phyloP scores from a whole-genome alignment of 1,139 yeast species.

The Saccharomyces uvarum region DNA sequence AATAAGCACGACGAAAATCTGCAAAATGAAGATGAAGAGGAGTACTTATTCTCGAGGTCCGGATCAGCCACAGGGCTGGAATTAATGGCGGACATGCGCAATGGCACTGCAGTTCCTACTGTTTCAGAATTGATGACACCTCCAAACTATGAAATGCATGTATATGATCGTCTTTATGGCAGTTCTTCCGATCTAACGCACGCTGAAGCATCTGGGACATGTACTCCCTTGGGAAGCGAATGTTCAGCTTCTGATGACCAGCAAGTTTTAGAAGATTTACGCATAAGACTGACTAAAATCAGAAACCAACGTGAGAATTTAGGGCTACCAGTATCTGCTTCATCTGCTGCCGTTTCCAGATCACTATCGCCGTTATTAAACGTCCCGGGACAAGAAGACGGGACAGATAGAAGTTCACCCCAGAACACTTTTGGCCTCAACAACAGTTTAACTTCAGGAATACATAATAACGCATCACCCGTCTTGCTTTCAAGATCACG shows the following conservation, averaged over 20 bases:
- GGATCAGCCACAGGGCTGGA: constrained; percentile 24
- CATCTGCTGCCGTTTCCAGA: background rate
- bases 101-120: constrained; percentile 13
- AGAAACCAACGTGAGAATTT: background rate
- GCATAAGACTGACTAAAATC: background rate
- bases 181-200: constrained; percentile 36
- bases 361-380: background rate
- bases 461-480: background rate
- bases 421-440: background rate
- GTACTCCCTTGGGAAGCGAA: background rate
- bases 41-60: constrained; percentile 30
- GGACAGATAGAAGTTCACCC: background rate
- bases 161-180: constrained; percentile 76
- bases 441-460: background rate
- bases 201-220: background rate
- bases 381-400: background rate
- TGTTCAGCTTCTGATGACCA: background rate
- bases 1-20: constrained; percentile 13
- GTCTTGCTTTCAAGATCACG: background rate
- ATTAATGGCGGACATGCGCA: constrained; percentile 3
- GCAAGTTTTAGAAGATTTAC: background rate
- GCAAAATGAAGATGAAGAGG: constrained; percentile 18
- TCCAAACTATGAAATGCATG: constrained; percentile 78
- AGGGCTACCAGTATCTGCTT: background rate
- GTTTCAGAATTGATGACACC: constrained; percentile 52